A percentile compares a stretch with the other conserved stretches of the same genome.
Conservation (phyloP, 2,329 filamentous ascomycete genomes). For the Metarhizium brunneum region DNA sequence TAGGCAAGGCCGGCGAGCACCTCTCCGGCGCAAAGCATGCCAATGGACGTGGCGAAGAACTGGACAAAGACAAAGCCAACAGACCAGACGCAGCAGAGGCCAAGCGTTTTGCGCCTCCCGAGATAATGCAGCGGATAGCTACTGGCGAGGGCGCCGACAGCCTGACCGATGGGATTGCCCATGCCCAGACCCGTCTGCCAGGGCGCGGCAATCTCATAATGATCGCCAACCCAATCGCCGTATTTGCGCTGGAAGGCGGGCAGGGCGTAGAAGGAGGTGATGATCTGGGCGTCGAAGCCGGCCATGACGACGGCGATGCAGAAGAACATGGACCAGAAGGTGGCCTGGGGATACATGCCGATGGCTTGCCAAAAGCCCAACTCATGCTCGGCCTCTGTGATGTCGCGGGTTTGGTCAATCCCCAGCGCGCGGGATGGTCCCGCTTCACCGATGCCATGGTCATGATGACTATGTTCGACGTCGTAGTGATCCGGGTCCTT, state of each 20-base stretch:
- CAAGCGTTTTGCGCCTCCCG: slow-evolving; percentile 36
- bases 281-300: slow-evolving; percentile 25
- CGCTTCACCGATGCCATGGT: not conserved
- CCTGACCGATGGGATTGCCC: slow-evolving; percentile 34
- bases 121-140: slow-evolving; percentile 25
- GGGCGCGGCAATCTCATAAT: slow-evolving; percentile 30
- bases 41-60: slow-evolving; percentile 49
- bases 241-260: slow-evolving; percentile 22
- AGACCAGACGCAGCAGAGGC: slow-evolving; percentile 33
- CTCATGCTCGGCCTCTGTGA: slow-evolving; percentile 16
- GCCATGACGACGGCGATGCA: slow-evolving; percentile 21
- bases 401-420: slow-evolving; percentile 14
- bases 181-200: slow-evolving; percentile 41
- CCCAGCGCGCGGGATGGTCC: slow-evolving; percentile 6
- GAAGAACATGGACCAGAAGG: slow-evolving; percentile 20
- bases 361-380: slow-evolving; percentile 20
- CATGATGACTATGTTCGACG: not conserved
- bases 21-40: slow-evolving; percentile 50
- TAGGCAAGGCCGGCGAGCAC: slow-evolving; percentile 51
- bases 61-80: slow-evolving; percentile 50
- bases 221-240: slow-evolving; percentile 20
- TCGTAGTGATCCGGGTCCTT: not conserved
- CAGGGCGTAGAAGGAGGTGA: slow-evolving; percentile 29
- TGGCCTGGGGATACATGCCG: slow-evolving; percentile 27
- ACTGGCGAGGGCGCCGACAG: slow-evolving; percentile 30